Evolutionary conservation across 805 yeast species (phyloP), one percentile per base, ranked within the genome.

Genomic region (Saccharomycopsis sp.): DNA sequence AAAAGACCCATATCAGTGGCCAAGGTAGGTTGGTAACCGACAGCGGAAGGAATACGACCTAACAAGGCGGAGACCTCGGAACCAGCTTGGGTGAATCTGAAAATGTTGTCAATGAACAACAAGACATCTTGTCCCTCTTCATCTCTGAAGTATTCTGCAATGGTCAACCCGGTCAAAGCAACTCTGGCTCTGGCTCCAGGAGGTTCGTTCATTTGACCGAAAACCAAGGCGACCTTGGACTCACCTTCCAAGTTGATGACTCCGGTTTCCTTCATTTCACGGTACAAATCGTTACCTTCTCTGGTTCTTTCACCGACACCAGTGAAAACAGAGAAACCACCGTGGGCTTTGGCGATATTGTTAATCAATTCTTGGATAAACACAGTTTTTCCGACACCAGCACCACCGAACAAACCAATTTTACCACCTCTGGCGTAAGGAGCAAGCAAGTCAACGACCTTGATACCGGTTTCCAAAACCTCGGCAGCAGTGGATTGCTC

Each of bases 261-360:
- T 85, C 98, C 98, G 69, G 99, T 93, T 84, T 94, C 99, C 76
- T 86, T 90, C 99, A 94, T 94, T 83, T 94, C 99, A 86, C 97
- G 96, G 96, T 93, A 93, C 79, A 93, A 86, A 87, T 93, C 99
- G 85, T 93, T 94, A 90, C 99, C 99, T 84, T 93, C 99, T 89
- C 99, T 94, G 83, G 99, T 93, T 83, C 99, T 89, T 84, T 94
- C 99, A 86, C 99, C 99, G 80, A 93, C 99, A 91, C 99, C 99
- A 73, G 97, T 88, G 87, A 93, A 93, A 69, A 93, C 98, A 61
- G 98, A 93, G 96, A 93, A 93, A 88, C 98, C 98, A 90, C 98
- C 99, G 79, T 93, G 98, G 73, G 99, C 98, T 85, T 93, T 94
- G 77, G 99, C 99, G 75, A 93, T 94, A 86, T 93, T 93, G 92